Evolutionary conservation across 2,329 filamentous ascomycete genomes (phyloP).

Genomic region (Colletotrichum siamense): DNA sequence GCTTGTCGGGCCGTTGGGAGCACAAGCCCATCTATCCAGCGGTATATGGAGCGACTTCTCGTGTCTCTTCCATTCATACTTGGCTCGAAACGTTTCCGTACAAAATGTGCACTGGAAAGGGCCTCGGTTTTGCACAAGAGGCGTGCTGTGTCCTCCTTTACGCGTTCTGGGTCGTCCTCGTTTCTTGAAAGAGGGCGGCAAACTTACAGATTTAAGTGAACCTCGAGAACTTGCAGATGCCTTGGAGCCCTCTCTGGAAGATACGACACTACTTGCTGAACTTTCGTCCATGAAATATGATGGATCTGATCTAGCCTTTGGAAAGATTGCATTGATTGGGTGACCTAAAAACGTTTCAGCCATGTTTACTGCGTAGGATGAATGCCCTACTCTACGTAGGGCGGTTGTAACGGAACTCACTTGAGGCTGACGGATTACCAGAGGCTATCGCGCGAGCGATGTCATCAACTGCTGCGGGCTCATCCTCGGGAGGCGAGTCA

Average conservation of each 20-base stretch:
- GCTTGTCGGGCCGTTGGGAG: slow-evolving; percentile 60
- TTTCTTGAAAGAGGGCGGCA: slow-evolving; percentile 40
- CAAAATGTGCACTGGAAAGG: slow-evolving; percentile 74
- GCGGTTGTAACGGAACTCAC: background rate
- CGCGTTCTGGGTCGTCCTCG: slow-evolving; percentile 42
- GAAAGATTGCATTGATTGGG: background rate
- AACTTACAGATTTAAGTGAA: slow-evolving; percentile 18
- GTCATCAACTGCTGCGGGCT: slow-evolving; percentile 63
- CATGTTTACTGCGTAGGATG: slow-evolving; percentile 39
- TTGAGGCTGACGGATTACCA: slow-evolving; percentile 43
- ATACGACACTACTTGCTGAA: slow-evolving; percentile 10
- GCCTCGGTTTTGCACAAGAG: slow-evolving; percentile 50
- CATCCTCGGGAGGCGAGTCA: slow-evolving; percentile 64
- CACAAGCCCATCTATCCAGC: slow-evolving; percentile 70
- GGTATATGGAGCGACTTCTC: slow-evolving; percentile 72
- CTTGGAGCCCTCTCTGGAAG: slow-evolving; percentile 28
- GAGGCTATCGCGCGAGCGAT: slow-evolving; percentile 64
- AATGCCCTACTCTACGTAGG: slow-evolving; percentile 62
- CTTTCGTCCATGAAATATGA: slow-evolving; percentile 23
- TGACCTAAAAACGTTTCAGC: background rate
- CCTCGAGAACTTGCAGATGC: slow-evolving; percentile 26
- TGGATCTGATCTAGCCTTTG: background rate
- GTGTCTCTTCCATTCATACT: slow-evolving; percentile 74
- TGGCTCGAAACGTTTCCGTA: slow-evolving; percentile 70
- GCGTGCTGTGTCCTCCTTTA: slow-evolving; percentile 35